These are phyloP conservation scores for Gracilaria caudata DNA, from an alignment of 23 red algal species.

Conservation along the genomic window DNA sequence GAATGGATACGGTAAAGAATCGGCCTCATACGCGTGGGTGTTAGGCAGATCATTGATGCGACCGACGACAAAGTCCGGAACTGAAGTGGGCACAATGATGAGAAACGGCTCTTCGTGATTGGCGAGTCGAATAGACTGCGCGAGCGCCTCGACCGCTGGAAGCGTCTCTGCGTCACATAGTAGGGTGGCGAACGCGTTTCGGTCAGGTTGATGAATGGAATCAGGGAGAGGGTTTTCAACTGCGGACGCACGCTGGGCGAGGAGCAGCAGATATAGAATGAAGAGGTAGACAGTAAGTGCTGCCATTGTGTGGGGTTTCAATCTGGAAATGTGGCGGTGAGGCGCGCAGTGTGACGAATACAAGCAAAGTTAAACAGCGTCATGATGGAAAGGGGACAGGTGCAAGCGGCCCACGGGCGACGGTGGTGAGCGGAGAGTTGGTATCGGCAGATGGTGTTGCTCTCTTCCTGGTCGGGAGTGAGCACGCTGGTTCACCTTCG, in stretches of 20 bases:
- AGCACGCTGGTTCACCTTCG: too few relatives aligned
- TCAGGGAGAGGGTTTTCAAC: background rate
- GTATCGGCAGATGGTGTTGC: background rate
- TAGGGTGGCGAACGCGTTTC: conserved; percentile 77
- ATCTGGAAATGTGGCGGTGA: background rate
- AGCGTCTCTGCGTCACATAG: conserved; percentile 82
- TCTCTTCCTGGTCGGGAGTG: background rate
- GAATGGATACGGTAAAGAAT: conserved; percentile 76
- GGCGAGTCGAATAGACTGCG: conserved; percentile 60
- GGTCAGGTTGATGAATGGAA: conserved; percentile 3
- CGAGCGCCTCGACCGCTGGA: conserved; percentile 65
- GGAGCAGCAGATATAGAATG: background rate
- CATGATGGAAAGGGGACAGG: background rate
- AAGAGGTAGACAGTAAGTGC: background rate
- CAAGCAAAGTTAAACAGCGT: background rate
- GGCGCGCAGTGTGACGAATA: background rate
- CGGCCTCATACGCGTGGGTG: conserved; percentile 51
- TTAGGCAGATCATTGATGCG: conserved; percentile 63
- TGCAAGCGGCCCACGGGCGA: background rate
- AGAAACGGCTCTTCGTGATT: conserved; percentile 66
- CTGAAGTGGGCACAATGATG: conserved; percentile 54
- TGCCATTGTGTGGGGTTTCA: background rate
- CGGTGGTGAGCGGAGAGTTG: background rate
- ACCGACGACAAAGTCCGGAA: conserved; percentile 29
- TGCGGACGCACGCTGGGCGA: background rate